These are phyloP conservation scores for Dactylellina drechsleri DNA, from an alignment of 2,329 filamentous ascomycete genomes.

Conservation along the genomic window DNA sequence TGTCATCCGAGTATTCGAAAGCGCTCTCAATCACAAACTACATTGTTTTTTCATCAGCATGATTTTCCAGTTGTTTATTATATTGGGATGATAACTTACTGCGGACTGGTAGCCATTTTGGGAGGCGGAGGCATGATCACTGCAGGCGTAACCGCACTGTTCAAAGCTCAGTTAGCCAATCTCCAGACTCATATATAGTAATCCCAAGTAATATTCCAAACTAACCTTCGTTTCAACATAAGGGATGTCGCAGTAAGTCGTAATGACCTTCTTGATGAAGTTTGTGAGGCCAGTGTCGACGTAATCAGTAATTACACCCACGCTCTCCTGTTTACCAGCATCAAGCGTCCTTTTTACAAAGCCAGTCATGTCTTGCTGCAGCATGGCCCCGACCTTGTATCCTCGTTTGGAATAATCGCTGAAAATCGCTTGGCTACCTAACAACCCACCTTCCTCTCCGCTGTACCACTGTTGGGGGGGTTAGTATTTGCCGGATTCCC, in stretches of 20 bases:
- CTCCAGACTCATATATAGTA: no score
- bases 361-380: conserved; percentile 98
- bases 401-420: conserved; percentile 76
- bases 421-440: conserved; percentile 92
- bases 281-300: conserved; percentile 83
- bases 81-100: conserved; percentile 13
- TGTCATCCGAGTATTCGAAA: conserved; percentile 73
- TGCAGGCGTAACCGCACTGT: conserved; percentile 74
- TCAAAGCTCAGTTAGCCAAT: neutral
- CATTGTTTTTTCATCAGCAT: conserved; percentile 58
- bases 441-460: conserved; percentile 85
- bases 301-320: conserved; percentile 92
- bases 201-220: neutral
- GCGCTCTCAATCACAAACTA: conserved; percentile 77
- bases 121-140: conserved; percentile 75
- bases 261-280: conserved; percentile 91
- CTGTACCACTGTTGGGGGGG: conserved; percentile 68
- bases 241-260: conserved; percentile 85
- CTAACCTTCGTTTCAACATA: conserved; percentile 74
- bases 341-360: conserved; percentile 84
- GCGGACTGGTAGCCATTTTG: conserved; percentile 74
- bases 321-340: conserved; percentile 81
- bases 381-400: conserved; percentile 89
- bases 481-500: no score
- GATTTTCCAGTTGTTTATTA: no score